A percentile compares a stretch with the other conserved stretches of the same genome.
Evolutionary conservation across 129 eudicot genomes (phyloP).

Genomic region (Lactuca sativa): DNA sequence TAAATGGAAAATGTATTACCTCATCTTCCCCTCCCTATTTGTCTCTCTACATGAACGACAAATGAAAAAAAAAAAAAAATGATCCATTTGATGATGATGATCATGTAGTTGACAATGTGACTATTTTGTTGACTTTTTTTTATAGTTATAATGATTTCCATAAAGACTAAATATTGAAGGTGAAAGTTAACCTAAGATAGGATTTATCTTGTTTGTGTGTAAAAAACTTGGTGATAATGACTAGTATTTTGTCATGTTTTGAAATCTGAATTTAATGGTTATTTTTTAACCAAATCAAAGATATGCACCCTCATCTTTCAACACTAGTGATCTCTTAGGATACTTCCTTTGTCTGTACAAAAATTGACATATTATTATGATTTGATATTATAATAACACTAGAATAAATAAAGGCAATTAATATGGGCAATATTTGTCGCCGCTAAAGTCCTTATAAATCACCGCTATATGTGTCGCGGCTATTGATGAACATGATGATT

Average conservation of each 20-base stretch:
- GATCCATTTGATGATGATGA: background rate
- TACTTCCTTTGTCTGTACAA: conserved; percentile 16
- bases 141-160: conserved; percentile 19
- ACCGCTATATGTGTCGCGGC: too few species aligned
- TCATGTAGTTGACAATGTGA: conserved; percentile 21
- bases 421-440: too few species aligned
- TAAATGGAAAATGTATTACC: too few species aligned
- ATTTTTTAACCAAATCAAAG: background rate
- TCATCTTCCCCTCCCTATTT: too few species aligned
- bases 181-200: conserved; percentile 26
- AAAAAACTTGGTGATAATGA: conserved; percentile 12
- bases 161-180: conserved; percentile 24
- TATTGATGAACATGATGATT: too few species aligned
- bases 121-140: conserved; percentile 12
- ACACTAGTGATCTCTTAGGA: conserved; percentile 10
- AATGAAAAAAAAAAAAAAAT: background rate
- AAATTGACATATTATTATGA: background rate
- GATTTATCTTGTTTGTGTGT: background rate
- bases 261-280: background rate
- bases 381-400: too few species aligned
- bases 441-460: too few species aligned
- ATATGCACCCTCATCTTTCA: conserved; percentile 31
- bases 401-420: too few species aligned
- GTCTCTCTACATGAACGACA: too few species aligned
- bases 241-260: conserved; percentile 23